Conservation (phyloP, 2,329 filamentous ascomycete species). For the Paraphoma sp. region DNA sequence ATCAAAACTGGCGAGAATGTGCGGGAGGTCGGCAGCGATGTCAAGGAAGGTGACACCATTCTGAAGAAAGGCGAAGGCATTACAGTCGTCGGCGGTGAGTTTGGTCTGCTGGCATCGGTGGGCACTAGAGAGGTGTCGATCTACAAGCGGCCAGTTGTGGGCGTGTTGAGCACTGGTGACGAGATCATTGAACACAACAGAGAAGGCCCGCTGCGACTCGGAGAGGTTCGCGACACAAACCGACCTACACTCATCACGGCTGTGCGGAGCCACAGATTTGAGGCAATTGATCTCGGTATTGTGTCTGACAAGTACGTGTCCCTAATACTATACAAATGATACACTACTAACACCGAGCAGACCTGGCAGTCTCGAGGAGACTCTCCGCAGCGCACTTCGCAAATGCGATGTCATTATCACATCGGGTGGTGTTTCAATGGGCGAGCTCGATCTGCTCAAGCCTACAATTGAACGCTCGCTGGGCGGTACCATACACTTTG, state of each 20-base stretch:
- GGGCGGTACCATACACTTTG: constrained; percentile 94
- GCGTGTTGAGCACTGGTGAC: constrained; percentile 91
- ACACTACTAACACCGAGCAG: constrained; percentile 47
- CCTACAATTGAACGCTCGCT: constrained; percentile 91
- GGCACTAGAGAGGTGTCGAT: constrained; percentile 75
- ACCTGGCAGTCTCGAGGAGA: constrained; percentile 75
- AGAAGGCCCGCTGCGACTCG: constrained; percentile 68
- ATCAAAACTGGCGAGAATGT: constrained; percentile 85
- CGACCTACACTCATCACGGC: constrained; percentile 85
- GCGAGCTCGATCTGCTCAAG: constrained; percentile 94
- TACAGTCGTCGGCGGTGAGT: constrained; percentile 85
- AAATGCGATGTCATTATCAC: constrained; percentile 85
- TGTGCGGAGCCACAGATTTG: constrained; percentile 74
- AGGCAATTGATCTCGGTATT: constrained; percentile 85
- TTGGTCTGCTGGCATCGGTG: constrained; percentile 86
- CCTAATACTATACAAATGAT: not conserved
- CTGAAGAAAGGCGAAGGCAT: constrained; percentile 82
- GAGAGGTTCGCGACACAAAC: constrained; percentile 94
- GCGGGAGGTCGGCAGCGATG: constrained; percentile 88
- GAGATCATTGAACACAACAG: constrained; percentile 82
- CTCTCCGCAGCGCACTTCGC: constrained; percentile 76
- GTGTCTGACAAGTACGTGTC: constrained; percentile 68
- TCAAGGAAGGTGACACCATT: constrained; percentile 72
- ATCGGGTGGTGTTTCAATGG: constrained; percentile 95
- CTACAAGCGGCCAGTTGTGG: constrained; percentile 79